phyloP scores from a whole-genome alignment of 202 grass and related monocot genomes.

The Bolboschoenoplectus hybrid region DNA sequence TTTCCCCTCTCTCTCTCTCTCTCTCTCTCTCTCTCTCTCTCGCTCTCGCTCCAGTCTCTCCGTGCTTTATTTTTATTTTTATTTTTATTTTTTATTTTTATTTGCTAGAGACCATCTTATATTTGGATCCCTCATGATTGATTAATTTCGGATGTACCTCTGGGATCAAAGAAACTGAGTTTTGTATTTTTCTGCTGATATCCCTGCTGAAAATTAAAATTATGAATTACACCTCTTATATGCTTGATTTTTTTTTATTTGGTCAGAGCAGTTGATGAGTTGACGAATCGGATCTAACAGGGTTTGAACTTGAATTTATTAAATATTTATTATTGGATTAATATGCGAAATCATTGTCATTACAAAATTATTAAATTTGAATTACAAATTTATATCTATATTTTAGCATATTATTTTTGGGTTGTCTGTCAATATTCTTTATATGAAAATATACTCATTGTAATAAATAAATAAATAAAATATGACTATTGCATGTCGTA shows the following conservation, averaged over 20 bases:
- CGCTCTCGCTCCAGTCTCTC: neutral
- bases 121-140: neutral
- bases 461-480: neutral
- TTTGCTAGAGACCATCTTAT: neutral
- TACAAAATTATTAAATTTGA: neutral
- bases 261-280: neutral
- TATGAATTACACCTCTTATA: neutral
- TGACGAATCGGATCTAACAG: neutral
- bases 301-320: neutral
- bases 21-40: neutral
- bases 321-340: neutral
- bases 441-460: neutral
- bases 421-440: neutral
- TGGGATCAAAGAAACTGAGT: neutral
- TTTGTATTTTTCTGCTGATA: neutral
- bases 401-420: neutral
- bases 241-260: neutral
- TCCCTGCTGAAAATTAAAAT: neutral
- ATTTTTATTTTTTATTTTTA: too few relatives aligned
- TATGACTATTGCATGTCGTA: neutral
- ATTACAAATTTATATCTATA: neutral
- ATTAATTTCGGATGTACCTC: neutral
- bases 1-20: slow-evolving; percentile 1
- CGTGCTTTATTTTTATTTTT: neutral
- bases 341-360: neutral